Evolutionary conservation across 164 flowering plant species (phyloP), one percentile per base, ranked within the genome.

Genomic region (Tinospora cordifolia): DNA sequence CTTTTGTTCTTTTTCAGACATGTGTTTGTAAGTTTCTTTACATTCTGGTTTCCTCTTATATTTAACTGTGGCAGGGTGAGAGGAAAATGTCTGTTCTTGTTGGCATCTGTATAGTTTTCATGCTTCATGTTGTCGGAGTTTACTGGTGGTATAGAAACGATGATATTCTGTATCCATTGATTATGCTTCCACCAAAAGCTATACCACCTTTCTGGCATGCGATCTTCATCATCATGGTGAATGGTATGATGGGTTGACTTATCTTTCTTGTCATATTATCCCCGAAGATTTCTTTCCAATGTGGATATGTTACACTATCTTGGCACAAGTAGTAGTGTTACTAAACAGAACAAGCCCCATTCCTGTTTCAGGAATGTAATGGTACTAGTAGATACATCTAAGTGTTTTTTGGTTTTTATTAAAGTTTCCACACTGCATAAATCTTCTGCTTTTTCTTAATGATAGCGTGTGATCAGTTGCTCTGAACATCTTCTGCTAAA

Each of bases 191-290:
- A 72, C 98, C 98, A 59, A 95, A 88, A 79, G 80, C 82, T 38
- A 91, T 92, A 70, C 99, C 98, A 66, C 99, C 97, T 26, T 95
- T 92, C 64, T 92, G 97, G 99, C 96, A 92, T 79, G 96, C 98
- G 19, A 82, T 95, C 69, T 95, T 95, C 74, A 90, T 91, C 75
- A 95, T 92, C 75, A 80, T 91, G 90, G 96, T 91, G 71, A 95
- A 95, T 74, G 99, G 98, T 95, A 72, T 64, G 79, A 64, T 30
- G n/a, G n/a, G n/a, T n/a, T n/a, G 36, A 49, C 49, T 71, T 58
- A 1, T 24, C 21, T 6, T 17, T 51, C 21, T 51, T 17, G 22
- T 51, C 59, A 0, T 51, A 17, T 51, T 51, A 51, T 51, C 21
- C 21, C 21, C n/a, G 22, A 51, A 51, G 59, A 51, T 51, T 51